Base-by-base conservation (phyloP, 1,284 basidiomycete genomes). In the Ustilago curta region DNA sequence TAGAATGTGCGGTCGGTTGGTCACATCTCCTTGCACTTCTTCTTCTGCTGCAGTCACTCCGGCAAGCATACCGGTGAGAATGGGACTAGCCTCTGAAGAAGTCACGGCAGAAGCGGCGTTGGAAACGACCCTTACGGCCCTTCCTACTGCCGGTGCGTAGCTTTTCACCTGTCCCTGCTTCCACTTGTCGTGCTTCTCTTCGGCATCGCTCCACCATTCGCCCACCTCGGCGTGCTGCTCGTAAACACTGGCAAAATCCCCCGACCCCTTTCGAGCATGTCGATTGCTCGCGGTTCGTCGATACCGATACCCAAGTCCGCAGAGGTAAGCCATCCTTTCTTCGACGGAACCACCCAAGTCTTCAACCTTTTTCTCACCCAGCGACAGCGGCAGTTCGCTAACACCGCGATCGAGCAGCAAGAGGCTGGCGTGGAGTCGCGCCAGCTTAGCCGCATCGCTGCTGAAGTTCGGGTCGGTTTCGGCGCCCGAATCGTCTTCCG, bases 311-410 rank as follows among this genome's bases (percentile, higher is more conserved):
- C 72, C 68, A 3, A 76, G 23, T 5, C 72, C 72, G 29, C 68
- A 76, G 8, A 76, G 68, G 29, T 71, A 76, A 0, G 68, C 72
- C 72, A 71, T 69, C 50, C 68, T 62, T 43, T 71, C 72, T 32
- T 48, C 47, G 8, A 48, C 47, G 18, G 47, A 48, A 0, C 27
- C 27, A 2, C 40, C 52, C 7, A 54, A 0, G 12, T 37, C 35
- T 6, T 25, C 14, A 45, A 11, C 16, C 19, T 57, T 47, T 5
- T 31, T 35, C 14, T 59, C 59, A 2, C 48, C 47, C 0, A 58
- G 27, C 14, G 71, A 74, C 0, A 74, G 63, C 5, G 67, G 60
- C 4, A 70, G 44, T 47, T 75, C 72, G 8, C 19, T 14, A 0
- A 59, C 54, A 1, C 29, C 27, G 0, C 55, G 32, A 16, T 76